Evolutionary conservation across 2,329 filamentous ascomycete genomes (phyloP).

Genomic region (Dryadomyces quercivorus): DNA sequence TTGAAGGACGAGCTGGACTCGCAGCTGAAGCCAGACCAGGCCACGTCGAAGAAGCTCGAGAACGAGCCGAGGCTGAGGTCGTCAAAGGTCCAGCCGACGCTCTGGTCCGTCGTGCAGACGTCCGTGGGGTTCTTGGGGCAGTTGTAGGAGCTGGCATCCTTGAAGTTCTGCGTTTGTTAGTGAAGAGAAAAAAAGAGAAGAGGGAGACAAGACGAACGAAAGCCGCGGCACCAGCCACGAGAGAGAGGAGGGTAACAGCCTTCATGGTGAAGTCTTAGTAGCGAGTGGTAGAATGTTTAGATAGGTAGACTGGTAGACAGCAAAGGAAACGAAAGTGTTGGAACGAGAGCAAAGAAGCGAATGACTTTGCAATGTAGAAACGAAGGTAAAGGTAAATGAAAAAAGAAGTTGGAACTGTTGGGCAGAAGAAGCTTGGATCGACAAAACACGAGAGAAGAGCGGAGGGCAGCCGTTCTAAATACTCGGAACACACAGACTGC

Average conservation of each 20-base stretch:
- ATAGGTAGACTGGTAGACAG: constrained; percentile 11
- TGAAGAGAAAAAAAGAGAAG: neutral
- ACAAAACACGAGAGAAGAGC: neutral
- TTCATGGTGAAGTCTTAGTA: constrained; percentile 31
- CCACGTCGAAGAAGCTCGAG: constrained; percentile 56
- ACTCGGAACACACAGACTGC: neutral
- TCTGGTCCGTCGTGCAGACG: constrained; percentile 60
- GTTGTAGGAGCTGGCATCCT: constrained; percentile 37
- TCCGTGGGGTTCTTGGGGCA: constrained; percentile 66
- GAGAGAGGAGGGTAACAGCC: constrained; percentile 31
- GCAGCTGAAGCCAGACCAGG: constrained; percentile 64
- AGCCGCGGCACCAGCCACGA: constrained; percentile 39
- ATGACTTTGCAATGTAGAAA: constrained; percentile 36
- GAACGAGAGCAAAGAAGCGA: constrained; percentile 39
- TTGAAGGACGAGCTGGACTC: constrained; percentile 31
- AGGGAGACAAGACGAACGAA: constrained; percentile 17
- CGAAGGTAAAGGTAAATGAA: constrained; percentile 2
- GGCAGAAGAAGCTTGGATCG: neutral
- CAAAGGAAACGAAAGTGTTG: constrained; percentile 16
- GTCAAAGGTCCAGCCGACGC: constrained; percentile 59
- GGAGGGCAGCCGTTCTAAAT: neutral
- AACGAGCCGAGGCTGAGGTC: constrained; percentile 51
- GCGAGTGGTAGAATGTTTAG: constrained; percentile 9
- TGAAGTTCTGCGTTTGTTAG: constrained; percentile 12
- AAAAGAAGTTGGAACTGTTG: neutral